Percentiles rank a stretch among this genome's conserved stretches.
Evolutionary conservation across 148 eudicot species (phyloP).

Genomic region (Rhododendron ferrugineum): DNA sequence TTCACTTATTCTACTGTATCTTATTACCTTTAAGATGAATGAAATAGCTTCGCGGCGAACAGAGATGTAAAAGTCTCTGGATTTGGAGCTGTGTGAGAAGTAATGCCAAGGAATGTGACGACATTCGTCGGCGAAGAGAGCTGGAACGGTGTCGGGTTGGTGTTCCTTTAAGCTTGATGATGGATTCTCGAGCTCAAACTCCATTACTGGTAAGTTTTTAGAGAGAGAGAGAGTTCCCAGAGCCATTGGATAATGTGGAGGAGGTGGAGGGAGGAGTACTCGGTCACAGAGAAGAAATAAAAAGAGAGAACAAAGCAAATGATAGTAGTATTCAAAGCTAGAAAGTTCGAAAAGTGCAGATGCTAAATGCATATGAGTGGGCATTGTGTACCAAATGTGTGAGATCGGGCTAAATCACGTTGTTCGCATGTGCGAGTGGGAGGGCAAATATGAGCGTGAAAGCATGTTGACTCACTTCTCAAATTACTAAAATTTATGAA

Average conservation of each 20-base stretch:
- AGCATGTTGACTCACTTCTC: too few species aligned
- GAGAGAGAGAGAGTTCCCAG: not conserved
- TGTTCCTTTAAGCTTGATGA: slow-evolving; percentile 11
- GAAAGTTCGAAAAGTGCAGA: not conserved
- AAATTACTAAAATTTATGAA: too few species aligned
- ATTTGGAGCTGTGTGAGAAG: slow-evolving; percentile 5
- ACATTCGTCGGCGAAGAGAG: slow-evolving; percentile 24
- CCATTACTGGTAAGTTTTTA: slow-evolving; percentile 11
- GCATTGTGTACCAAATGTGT: not conserved
- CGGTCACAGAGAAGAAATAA: not conserved
- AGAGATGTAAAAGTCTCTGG: slow-evolving; percentile 2
- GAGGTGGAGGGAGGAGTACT: not conserved
- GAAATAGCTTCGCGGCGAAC: slow-evolving; percentile 14
- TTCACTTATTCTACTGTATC: not conserved
- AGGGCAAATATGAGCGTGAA: too few species aligned
- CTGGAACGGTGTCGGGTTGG: slow-evolving; percentile 7
- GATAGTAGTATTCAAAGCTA: not conserved
- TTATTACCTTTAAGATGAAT: slow-evolving; percentile 12
- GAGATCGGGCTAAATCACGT: too few species aligned
- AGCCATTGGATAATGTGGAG: slow-evolving; percentile 1
- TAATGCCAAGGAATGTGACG: slow-evolving; percentile 21
- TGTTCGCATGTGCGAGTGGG: too few species aligned
- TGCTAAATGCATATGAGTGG: not conserved
- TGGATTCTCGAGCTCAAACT: slow-evolving; percentile 26
- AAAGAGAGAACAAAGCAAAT: not conserved